Evolutionary conservation across 1,139 yeast genomes (phyloP).

Genomic region (Debaryomyces fabryi): DNA sequence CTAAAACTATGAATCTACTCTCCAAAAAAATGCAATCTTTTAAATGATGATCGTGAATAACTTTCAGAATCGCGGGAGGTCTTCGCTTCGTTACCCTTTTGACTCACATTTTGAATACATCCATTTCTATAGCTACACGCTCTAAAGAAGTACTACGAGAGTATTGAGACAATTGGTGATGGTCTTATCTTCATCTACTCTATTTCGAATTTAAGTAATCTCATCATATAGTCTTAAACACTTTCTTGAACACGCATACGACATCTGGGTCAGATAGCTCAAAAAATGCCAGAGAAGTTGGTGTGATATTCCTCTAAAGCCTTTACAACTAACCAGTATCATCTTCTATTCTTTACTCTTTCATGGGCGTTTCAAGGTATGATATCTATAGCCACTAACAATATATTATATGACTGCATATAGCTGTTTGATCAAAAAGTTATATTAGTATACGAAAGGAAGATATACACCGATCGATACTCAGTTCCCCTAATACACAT

Average conservation of each 20-base stretch:
- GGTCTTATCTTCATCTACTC: neutral
- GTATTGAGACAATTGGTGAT: neutral
- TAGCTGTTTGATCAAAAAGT: neutral
- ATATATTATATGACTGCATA: neutral
- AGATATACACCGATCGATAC: neutral
- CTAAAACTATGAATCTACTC: neutral
- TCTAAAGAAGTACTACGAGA: neutral
- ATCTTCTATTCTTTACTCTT: neutral
- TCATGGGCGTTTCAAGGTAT: neutral
- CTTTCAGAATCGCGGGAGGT: neutral
- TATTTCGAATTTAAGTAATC: neutral
- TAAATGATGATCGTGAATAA: neutral
- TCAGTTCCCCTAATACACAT: constrained; percentile 13
- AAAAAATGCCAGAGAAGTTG: neutral
- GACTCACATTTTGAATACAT: neutral
- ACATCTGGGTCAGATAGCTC: neutral
- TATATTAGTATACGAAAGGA: neutral
- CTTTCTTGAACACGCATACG: neutral
- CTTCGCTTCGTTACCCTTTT: neutral
- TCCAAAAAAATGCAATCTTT: neutral
- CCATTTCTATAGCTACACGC: neutral
- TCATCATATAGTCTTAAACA: neutral
- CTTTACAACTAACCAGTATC: neutral
- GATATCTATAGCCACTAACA: too few relatives aligned
- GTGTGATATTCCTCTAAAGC: neutral